A percentile compares a stretch with the other conserved stretches of the same genome.
Evolutionary conservation across 2,329 filamentous ascomycete genomes (phyloP).

Genomic region (Nakataea oryzae): DNA sequence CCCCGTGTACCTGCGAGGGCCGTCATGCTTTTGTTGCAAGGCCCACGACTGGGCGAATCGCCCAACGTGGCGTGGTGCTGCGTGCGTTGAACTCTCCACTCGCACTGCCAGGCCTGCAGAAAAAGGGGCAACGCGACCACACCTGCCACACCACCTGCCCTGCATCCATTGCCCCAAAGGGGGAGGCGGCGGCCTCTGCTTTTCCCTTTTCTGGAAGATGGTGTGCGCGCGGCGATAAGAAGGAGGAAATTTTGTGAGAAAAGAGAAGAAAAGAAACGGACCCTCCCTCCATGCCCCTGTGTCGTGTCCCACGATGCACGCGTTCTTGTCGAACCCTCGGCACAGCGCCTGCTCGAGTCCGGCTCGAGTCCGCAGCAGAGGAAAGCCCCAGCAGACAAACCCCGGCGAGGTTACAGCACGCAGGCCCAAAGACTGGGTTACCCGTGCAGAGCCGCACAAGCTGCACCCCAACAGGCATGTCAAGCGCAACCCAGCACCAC

Average conservation of each 20-base stretch:
- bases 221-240: background rate
- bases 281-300: constrained; percentile 32
- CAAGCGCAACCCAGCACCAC: too few species aligned
- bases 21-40: too few species aligned
- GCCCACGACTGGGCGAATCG: background rate
- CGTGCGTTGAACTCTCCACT: background rate
- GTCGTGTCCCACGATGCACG: background rate
- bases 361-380: background rate
- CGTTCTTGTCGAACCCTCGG: background rate
- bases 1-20: background rate
- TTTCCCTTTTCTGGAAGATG: constrained; percentile 41
- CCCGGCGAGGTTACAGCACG: background rate
- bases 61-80: background rate
- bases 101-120: background rate
- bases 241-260: background rate
- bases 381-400: background rate
- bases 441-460: background rate
- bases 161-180: too few species aligned
- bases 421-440: background rate
- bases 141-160: too few species aligned
- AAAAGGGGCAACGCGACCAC: background rate
- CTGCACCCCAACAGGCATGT: background rate
- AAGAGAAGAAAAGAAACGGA: background rate
- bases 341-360: background rate
- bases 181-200: background rate